These are phyloP conservation scores for Mycena rebaudengoi DNA, from an alignment of 768 basidiomycete genomes.

Conservation along the genomic window DNA sequence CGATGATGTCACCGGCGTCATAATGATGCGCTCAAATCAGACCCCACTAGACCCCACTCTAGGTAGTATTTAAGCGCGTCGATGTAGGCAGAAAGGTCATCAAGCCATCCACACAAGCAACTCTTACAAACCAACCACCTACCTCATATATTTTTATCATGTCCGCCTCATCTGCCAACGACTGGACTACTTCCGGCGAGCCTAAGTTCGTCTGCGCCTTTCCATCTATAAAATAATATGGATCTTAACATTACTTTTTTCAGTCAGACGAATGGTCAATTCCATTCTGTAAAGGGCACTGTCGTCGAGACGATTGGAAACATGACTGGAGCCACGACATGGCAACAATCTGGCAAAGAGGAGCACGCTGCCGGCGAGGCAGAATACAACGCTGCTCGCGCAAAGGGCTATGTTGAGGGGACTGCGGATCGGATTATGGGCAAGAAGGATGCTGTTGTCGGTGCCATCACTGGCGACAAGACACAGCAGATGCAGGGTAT, in stretches of 20 bases:
- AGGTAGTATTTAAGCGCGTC: too few relatives aligned
- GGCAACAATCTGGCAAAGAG: slow-evolving; percentile 50
- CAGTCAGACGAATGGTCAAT: slow-evolving; percentile 54
- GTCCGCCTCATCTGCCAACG: slow-evolving; percentile 8
- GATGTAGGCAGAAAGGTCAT: neutral
- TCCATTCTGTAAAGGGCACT: slow-evolving; percentile 53
- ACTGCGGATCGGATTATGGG: slow-evolving; percentile 52
- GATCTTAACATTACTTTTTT: neutral
- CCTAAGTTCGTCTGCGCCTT: slow-evolving; percentile 11
- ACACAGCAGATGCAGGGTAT: slow-evolving; percentile 55
- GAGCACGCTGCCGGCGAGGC: slow-evolving; percentile 56
- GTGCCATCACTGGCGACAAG: slow-evolving; percentile 63
- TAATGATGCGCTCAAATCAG: too few relatives aligned
- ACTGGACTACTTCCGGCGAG: slow-evolving; percentile 16
- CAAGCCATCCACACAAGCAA: neutral
- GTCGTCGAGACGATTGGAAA: slow-evolving; percentile 52
- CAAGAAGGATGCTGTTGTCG: slow-evolving; percentile 61
- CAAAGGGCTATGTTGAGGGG: slow-evolving; percentile 61
- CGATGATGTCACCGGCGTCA: too few relatives aligned
- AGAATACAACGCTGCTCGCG: slow-evolving; percentile 53
- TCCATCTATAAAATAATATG: neutral
- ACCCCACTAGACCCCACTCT: too few relatives aligned
- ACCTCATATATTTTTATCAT: neutral
- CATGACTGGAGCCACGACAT: slow-evolving; percentile 46
- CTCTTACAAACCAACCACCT: neutral